Conservation (phyloP, 2,329 filamentous ascomycete species). For the Botrytis pseudocinerea region DNA sequence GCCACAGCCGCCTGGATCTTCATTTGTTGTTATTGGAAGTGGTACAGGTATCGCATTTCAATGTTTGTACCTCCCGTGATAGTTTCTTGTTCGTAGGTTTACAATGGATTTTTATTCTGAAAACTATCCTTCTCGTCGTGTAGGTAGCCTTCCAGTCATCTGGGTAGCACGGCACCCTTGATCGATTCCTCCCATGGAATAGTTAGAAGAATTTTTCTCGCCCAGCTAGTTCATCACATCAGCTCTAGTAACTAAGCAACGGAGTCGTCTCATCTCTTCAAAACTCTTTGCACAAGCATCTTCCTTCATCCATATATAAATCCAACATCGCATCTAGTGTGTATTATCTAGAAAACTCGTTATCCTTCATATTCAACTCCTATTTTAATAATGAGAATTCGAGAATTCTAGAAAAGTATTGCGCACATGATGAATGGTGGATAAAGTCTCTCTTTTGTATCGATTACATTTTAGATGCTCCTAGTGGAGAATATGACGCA, state of each 20-base stretch:
- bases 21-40: background rate
- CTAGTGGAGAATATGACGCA: no score
- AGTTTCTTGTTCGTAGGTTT: background rate
- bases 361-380: background rate
- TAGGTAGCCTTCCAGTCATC: background rate
- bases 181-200: background rate
- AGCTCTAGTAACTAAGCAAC: background rate
- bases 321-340: background rate
- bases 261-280: background rate
- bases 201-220: background rate
- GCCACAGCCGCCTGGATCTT: conserved; percentile 32
- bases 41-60: no score
- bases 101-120: no score
- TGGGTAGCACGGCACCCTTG: background rate
- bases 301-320: background rate
- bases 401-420: no score
- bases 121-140: background rate
- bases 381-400: background rate
- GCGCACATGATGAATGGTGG: no score
- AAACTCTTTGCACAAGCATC: background rate
- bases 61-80: background rate
- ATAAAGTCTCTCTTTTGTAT: no score
- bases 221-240: background rate
- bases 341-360: background rate
- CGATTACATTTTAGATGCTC: no score